Conservation (phyloP, 139 green algal genomes). For the Chlamydomonas asymmetrica region DNA sequence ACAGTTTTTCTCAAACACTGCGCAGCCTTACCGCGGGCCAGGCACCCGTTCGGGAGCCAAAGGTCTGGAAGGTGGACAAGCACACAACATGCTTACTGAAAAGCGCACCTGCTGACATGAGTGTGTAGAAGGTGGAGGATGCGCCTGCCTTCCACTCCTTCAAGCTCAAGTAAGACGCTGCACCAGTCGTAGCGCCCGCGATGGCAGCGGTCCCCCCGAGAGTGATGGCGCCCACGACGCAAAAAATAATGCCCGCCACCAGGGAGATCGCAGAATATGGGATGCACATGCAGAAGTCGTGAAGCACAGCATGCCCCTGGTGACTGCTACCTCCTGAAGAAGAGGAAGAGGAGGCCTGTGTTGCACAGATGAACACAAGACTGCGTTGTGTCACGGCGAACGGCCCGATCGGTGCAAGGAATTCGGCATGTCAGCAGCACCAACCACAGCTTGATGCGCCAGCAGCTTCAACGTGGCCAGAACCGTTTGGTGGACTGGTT, state of each 20-base stretch:
- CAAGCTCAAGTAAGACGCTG: constrained; percentile 51
- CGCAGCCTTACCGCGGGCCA: too few species aligned
- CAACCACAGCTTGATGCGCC: too few species aligned
- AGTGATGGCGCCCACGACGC: constrained; percentile 23
- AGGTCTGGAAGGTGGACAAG: background rate
- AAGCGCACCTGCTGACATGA: constrained; percentile 46
- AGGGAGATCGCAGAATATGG: constrained; percentile 65
- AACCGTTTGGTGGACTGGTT: too few species aligned
- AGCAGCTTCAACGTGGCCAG: too few species aligned
- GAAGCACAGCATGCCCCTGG: constrained; percentile 63
- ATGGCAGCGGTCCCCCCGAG: constrained; percentile 25
- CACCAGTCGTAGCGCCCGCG: constrained; percentile 22
- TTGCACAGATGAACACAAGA: too few species aligned
- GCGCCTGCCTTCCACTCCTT: constrained; percentile 49
- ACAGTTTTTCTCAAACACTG: too few species aligned
- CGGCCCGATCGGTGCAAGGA: too few species aligned
- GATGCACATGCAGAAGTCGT: constrained; percentile 89
- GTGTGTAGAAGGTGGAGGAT: constrained; percentile 46
- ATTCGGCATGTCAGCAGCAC: too few species aligned
- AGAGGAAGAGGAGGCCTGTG: too few species aligned
- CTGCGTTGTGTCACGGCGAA: too few species aligned
- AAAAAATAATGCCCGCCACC: constrained; percentile 52
- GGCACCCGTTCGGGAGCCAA: too few species aligned
- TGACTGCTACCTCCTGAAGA: constrained; percentile 20
- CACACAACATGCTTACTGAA: too few species aligned